Evolutionary conservation across 2,329 filamentous ascomycete species (phyloP).

Genomic region (Rhinocladiella similis): DNA sequence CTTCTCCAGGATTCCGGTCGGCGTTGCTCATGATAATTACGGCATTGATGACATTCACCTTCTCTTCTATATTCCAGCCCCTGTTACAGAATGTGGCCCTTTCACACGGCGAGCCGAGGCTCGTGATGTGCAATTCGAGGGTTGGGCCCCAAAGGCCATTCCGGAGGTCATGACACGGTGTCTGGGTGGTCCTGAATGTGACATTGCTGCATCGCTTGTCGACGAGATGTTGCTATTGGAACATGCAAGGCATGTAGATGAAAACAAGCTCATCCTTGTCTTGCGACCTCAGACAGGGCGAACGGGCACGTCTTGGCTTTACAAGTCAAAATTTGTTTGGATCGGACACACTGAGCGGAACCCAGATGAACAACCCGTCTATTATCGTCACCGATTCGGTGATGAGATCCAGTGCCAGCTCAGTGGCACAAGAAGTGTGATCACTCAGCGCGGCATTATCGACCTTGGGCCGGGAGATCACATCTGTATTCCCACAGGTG

Average conservation of each 20-base stretch:
- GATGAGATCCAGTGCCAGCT: not conserved
- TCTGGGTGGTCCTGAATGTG: conserved; percentile 30
- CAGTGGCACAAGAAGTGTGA: conserved; percentile 14
- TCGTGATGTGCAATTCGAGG: conserved; percentile 18
- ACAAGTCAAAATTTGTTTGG: not conserved
- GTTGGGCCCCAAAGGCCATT: conserved; percentile 20
- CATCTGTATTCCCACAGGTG: conserved; percentile 29
- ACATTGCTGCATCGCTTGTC: not conserved
- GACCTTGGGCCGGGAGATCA: conserved; percentile 28
- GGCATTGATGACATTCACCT: conserved; percentile 3
- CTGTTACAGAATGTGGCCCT: not conserved
- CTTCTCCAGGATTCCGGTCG: conserved; percentile 6
- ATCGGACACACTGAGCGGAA: not conserved
- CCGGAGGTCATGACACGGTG: conserved; percentile 9
- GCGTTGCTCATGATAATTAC: conserved; percentile 6
- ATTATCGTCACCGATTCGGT: not conserved
- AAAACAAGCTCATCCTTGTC: not conserved
- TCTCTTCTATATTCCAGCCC: conserved; percentile 2
- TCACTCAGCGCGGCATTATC: conserved; percentile 41
- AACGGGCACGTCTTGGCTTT: not conserved
- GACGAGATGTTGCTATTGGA: not conserved
- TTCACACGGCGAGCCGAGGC: too few species aligned
- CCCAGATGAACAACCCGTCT: not conserved
- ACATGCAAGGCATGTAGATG: not conserved
- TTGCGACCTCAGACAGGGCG: not conserved